Evolutionary conservation across 345 rosid species (phyloP).

Genomic region (Camelina laxa): DNA sequence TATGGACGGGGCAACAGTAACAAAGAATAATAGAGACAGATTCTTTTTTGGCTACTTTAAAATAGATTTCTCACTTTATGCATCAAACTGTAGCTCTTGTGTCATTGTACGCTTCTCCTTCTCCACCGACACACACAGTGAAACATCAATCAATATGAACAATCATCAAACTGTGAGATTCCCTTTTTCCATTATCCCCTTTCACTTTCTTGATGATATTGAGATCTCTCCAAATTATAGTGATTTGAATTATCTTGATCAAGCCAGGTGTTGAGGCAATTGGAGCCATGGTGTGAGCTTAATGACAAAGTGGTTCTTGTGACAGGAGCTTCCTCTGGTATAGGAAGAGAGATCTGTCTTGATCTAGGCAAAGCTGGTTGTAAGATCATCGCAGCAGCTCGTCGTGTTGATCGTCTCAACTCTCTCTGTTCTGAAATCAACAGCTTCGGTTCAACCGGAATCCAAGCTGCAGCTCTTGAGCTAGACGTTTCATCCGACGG

Average conservation of each 20-base stretch:
- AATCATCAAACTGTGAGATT: background rate
- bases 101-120: background rate
- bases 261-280: slow-evolving; percentile 27
- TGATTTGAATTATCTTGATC: background rate
- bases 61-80: too few relatives aligned
- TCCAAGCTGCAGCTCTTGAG: slow-evolving; percentile 39
- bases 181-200: background rate
- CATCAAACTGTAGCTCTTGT: background rate
- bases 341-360: slow-evolving; percentile 52
- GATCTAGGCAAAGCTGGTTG: slow-evolving; percentile 58
- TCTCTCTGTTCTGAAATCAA: slow-evolving; percentile 53
- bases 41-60: too few relatives aligned
- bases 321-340: slow-evolving; percentile 57
- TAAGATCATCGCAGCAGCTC: slow-evolving; percentile 48
- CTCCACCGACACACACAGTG: background rate
- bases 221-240: too few relatives aligned
- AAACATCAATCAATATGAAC: background rate
- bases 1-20: too few relatives aligned
- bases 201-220: background rate
- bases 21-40: too few relatives aligned
- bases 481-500: slow-evolving; percentile 56
- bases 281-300: slow-evolving; percentile 52
- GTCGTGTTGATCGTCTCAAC: slow-evolving; percentile 50
- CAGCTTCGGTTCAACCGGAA: slow-evolving; percentile 1
- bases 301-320: slow-evolving; percentile 51